A percentile compares a stretch with the other conserved stretches of the same genome.
Evolutionary conservation across 495 filamentous ascomycete genomes (phyloP).

Genomic region (Penicillium lividum): DNA sequence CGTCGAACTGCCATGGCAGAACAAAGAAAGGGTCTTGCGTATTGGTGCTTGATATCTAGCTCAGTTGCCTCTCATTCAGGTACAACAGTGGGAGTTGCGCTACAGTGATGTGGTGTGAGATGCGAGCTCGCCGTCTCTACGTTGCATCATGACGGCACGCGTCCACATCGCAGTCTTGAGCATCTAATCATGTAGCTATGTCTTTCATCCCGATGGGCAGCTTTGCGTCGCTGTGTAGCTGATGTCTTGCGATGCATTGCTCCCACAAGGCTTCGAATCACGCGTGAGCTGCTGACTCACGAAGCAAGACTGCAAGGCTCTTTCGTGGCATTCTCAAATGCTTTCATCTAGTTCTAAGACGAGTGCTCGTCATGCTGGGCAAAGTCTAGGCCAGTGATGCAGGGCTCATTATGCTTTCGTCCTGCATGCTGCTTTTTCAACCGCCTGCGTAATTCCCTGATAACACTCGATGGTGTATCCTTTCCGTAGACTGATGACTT

Average conservation of each 20-base stretch:
- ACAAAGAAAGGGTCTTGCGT: conserved; percentile 2
- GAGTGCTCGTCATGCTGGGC: conserved; percentile 1
- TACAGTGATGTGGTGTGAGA: background rate
- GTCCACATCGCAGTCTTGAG: background rate
- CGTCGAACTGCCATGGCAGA: conserved; percentile 6
- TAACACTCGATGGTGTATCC: background rate
- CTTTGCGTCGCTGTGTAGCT: conserved; percentile 2
- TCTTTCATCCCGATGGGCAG: background rate
- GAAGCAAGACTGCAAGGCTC: background rate
- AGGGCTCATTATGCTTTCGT: background rate
- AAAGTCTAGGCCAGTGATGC: background rate
- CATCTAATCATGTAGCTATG: background rate
- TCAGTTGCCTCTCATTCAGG: background rate
- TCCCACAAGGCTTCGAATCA: background rate
- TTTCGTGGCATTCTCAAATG: conserved; percentile 1
- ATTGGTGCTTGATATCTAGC: conserved; percentile 2
- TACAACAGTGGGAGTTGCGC: background rate
- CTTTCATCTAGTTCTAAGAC: background rate
- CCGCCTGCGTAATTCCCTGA: background rate
- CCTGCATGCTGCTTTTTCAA: background rate
- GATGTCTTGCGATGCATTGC: conserved; percentile 1
- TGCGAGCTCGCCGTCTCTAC: conserved; percentile 3
- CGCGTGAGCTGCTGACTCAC: conserved; percentile 3
- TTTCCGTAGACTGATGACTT: conserved; percentile 4
- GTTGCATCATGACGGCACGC: conserved; percentile 1